Conservation (phyloP, 352 stramenopile species). For the Globisporangium echinulatum region DNA sequence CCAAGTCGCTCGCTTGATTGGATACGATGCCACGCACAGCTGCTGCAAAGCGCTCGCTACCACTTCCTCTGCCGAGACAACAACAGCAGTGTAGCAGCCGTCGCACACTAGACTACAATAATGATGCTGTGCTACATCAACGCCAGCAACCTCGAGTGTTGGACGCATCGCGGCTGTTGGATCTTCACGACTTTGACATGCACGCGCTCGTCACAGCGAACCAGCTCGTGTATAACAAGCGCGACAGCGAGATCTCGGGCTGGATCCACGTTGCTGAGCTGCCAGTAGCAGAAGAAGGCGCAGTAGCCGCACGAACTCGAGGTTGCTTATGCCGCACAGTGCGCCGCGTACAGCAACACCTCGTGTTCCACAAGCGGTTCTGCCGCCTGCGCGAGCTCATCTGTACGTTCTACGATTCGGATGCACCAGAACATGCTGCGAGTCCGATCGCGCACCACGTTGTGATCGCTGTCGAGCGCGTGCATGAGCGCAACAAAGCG, state of each 20-base stretch:
- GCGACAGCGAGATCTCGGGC: constrained; percentile 24
- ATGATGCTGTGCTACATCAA: too few relatives aligned
- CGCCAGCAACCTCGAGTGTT: background rate
- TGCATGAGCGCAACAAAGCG: constrained; percentile 42
- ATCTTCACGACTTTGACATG: constrained; percentile 26
- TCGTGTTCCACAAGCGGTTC: constrained; percentile 24
- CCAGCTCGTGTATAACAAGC: constrained; percentile 16
- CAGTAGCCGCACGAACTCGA: too few relatives aligned
- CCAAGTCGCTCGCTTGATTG: too few relatives aligned
- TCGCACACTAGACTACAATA: background rate
- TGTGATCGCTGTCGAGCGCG: constrained; percentile 29
- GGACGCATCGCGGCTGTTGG: constrained; percentile 19
- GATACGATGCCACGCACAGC: too few relatives aligned
- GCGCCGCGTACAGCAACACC: background rate
- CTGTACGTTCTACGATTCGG: constrained; percentile 32
- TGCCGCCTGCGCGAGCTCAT: constrained; percentile 36
- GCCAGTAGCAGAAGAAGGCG: background rate
- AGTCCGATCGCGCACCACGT: constrained; percentile 23
- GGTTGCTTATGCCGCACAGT: background rate
- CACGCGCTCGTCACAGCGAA: constrained; percentile 12
- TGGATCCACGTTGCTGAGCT: constrained; percentile 27
- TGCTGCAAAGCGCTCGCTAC: too few relatives aligned
- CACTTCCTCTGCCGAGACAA: too few relatives aligned
- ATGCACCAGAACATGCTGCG: constrained; percentile 8
- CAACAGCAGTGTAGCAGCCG: background rate